Percentiles rank a stretch among this genome's conserved stretches.
Evolutionary conservation across 805 yeast genomes (phyloP).

Genomic region (Saccharomycopsis javanensis): DNA sequence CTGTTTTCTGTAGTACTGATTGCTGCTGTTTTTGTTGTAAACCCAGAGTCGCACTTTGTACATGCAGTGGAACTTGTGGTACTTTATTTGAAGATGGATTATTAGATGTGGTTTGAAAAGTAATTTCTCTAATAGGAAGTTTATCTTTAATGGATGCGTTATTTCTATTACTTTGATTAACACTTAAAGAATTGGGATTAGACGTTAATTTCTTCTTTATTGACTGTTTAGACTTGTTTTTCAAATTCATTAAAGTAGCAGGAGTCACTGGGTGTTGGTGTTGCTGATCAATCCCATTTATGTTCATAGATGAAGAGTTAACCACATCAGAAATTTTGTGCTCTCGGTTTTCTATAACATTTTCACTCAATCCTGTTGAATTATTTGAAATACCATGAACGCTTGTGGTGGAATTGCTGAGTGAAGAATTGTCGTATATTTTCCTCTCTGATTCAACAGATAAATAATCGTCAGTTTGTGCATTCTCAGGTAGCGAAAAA

Average conservation of each 20-base stretch:
- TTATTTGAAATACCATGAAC: not conserved
- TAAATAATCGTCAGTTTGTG: not conserved
- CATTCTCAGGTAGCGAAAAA: slow-evolving; percentile 12
- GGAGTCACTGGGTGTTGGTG: slow-evolving; percentile 17
- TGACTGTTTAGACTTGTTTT: slow-evolving; percentile 31
- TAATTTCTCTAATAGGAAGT: slow-evolving; percentile 10
- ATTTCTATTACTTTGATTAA: not conserved
- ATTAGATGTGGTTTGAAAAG: slow-evolving; percentile 9
- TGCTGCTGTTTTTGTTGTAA: not conserved
- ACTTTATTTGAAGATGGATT: not conserved
- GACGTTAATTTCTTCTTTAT: slow-evolving; percentile 28
- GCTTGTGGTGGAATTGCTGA: slow-evolving; percentile 6
- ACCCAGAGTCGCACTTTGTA: not conserved
- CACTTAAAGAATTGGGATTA: not conserved
- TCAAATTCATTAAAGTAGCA: slow-evolving; percentile 18
- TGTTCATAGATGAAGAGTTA: not conserved
- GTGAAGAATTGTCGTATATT: not conserved
- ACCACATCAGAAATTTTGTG: not conserved
- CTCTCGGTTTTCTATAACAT: not conserved
- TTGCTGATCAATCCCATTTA: not conserved
- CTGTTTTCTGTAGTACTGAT: not conserved
- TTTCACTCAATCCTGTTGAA: not conserved
- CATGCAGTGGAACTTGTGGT: not conserved
- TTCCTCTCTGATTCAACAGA: not conserved
- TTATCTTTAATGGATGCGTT: not conserved